phyloP scores from a whole-genome alignment of 2,329 filamentous ascomycete species.

The Simplicillium aogashimaense region DNA sequence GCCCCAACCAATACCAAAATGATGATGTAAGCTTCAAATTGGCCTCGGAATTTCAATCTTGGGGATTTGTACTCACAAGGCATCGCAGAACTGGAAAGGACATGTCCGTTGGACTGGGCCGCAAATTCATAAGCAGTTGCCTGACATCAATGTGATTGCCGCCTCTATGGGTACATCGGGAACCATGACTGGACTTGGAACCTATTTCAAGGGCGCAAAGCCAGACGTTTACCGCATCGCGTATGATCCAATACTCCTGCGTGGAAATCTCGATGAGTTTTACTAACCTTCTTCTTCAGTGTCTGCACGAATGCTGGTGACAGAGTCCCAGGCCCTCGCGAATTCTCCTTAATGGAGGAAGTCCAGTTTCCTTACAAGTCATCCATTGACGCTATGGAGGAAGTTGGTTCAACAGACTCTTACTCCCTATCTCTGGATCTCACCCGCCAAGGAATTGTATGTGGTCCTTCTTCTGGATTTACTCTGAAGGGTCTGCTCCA shows the following conservation, averaged over 20 bases:
- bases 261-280: conserved; percentile 23
- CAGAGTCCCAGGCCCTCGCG: conserved; percentile 46
- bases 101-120: conserved; percentile 50
- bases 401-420: conserved; percentile 43
- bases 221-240: conserved; percentile 32
- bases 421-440: conserved; percentile 43
- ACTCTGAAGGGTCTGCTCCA: conserved; percentile 41
- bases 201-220: conserved; percentile 39
- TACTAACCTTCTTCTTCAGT: conserved; percentile 18
- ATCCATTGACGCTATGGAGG: conserved; percentile 43
- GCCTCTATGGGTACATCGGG: conserved; percentile 44
- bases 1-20: conserved; percentile 24
- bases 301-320: conserved; percentile 49
- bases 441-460: conserved; percentile 48
- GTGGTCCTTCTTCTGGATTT: conserved; percentile 51
- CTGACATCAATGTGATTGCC: conserved; percentile 44
- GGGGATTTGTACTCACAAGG: conserved; percentile 10
- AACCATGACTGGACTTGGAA: conserved; percentile 38
- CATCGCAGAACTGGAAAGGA: conserved; percentile 36
- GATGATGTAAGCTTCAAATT: conserved; percentile 13
- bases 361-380: conserved; percentile 47
- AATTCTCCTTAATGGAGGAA: conserved; percentile 37
- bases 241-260: conserved; percentile 34
- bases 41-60: background rate
- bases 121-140: conserved; percentile 45